Conservation (phyloP, 768 basidiomycete species). For the Tricholoma furcatifolium region DNA sequence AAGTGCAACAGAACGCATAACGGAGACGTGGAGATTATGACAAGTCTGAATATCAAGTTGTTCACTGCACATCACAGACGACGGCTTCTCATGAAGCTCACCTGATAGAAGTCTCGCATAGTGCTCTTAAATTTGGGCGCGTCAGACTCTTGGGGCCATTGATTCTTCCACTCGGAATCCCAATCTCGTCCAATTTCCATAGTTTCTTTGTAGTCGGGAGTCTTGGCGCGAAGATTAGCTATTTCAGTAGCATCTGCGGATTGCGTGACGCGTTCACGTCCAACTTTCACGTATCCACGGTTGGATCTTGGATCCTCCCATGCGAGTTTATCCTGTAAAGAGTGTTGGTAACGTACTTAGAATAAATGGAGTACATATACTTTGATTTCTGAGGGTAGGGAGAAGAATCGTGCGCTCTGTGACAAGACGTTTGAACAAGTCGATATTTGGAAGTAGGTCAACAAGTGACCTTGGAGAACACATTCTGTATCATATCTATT, state of each 20-base stretch:
- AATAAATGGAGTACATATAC: slow-evolving; percentile 28
- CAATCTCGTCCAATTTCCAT: slow-evolving; percentile 91
- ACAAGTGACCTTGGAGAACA: slow-evolving; percentile 59
- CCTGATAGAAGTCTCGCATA: slow-evolving; percentile 77
- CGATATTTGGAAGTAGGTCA: neutral
- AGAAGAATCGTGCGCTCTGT: slow-evolving; percentile 79
- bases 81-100: slow-evolving; percentile 20
- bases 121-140: slow-evolving; percentile 67
- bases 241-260: slow-evolving; percentile 72
- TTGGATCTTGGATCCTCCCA: slow-evolving; percentile 89
- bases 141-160: slow-evolving; percentile 69
- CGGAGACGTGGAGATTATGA: slow-evolving; percentile 68
- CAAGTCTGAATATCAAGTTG: slow-evolving; percentile 48
- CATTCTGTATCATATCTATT: slow-evolving; percentile 50
- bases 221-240: slow-evolving; percentile 63
- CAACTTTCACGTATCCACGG: slow-evolving; percentile 78
- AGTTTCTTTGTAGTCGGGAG: slow-evolving; percentile 81
- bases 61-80: neutral
- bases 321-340: slow-evolving; percentile 52
- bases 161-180: slow-evolving; percentile 75
- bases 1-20: slow-evolving; percentile 86
- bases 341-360: neutral
- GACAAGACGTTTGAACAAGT: neutral
- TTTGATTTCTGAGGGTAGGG: slow-evolving; percentile 60
- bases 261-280: slow-evolving; percentile 81